Percentiles rank a stretch among this genome's conserved stretches.
phyloP scores from a whole-genome alignment of 257 asterid genomes.

The Thymus mandschuricus region DNA sequence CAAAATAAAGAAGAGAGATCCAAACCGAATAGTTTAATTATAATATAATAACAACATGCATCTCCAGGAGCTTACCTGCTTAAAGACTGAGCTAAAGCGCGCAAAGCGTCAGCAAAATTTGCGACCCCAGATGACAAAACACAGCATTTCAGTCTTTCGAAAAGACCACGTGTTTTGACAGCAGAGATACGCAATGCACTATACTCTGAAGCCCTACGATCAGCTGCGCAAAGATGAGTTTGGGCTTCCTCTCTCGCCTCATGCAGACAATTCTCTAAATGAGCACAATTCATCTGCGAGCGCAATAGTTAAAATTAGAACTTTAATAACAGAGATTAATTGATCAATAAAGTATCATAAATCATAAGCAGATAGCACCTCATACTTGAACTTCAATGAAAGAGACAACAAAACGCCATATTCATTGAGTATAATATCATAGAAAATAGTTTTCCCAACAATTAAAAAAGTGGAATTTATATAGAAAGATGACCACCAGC shows the following conservation, averaged over 20 bases:
- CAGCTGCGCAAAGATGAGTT: constrained; percentile 94
- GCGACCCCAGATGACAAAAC: constrained; percentile 65
- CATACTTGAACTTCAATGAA: not conserved
- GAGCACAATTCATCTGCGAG: constrained; percentile 94
- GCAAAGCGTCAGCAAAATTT: constrained; percentile 68
- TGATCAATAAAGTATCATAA: not conserved
- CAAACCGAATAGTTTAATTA: not conserved
- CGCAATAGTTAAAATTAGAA: constrained; percentile 14
- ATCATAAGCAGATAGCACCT: not conserved
- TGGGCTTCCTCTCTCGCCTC: constrained; percentile 98
- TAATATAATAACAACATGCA: no score
- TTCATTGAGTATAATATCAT: constrained; percentile 5
- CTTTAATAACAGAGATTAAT: constrained; percentile 11
- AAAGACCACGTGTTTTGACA: constrained; percentile 77
- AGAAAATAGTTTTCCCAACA: constrained; percentile 1
- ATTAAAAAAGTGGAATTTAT: not conserved
- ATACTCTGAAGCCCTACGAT: constrained; percentile 86
- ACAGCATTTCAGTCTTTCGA: constrained; percentile 80
- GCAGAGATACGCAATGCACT: constrained; percentile 89
- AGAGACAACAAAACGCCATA: not conserved
- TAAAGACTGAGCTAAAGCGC: constrained; percentile 71
- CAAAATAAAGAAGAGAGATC: not conserved
- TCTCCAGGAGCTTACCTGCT: constrained; percentile 48
- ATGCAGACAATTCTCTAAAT: constrained; percentile 89
- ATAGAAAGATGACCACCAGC: constrained; percentile 3